Evolutionary conservation across 78 protist species (phyloP), one percentile per base, ranked within the genome.

Genomic region (Goniomonas avonlea): DNA sequence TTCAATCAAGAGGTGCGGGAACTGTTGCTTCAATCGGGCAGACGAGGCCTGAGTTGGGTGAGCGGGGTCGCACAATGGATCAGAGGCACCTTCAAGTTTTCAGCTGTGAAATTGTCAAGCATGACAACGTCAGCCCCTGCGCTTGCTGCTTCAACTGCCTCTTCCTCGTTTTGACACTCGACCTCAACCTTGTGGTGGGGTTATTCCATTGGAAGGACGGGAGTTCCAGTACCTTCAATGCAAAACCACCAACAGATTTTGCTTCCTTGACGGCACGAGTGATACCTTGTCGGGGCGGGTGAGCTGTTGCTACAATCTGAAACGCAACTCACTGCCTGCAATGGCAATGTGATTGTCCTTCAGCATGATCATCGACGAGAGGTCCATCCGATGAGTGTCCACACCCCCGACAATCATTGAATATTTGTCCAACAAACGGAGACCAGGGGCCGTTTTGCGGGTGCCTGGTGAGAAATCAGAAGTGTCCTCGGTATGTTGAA

Each of bases 301-400:
- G n/a, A n/a, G n/a, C n/a, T n/a, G n/a, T n/a, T n/a, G n/a, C n/a
- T n/a, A n/a, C n/a, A n/a, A n/a, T n/a, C n/a, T n/a, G n/a, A n/a
- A n/a, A n/a, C n/a, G n/a, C n/a, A n/a, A n/a, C n/a, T n/a, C n/a
- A n/a, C n/a, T n/a, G n/a, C n/a, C n/a, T n/a, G n/a, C n/a, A n/a
- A n/a, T 39, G 95, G 95, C 86, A 38, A 94, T 77, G 79, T 94
- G 98, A 68, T 93, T 94, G 70, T 94, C 98, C 82, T 89, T 89
- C 41, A 89, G 85, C 92, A 90, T 89, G 23, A 86, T 63, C 95
- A 94, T 92, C 29, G 81, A 43, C 1, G 94, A 90, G 34, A 94
- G 85, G 53, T 94, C 94, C 87, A 86, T 88, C 29, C 98, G 85
- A 61, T 94, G 98, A 0, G 92, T 74, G 71, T 91, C 95, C 17